A percentile compares a stretch with the other conserved stretches of the same genome.
phyloP scores from a whole-genome alignment of 805 yeast species.

The Zygotorulaspora sp. region DNA sequence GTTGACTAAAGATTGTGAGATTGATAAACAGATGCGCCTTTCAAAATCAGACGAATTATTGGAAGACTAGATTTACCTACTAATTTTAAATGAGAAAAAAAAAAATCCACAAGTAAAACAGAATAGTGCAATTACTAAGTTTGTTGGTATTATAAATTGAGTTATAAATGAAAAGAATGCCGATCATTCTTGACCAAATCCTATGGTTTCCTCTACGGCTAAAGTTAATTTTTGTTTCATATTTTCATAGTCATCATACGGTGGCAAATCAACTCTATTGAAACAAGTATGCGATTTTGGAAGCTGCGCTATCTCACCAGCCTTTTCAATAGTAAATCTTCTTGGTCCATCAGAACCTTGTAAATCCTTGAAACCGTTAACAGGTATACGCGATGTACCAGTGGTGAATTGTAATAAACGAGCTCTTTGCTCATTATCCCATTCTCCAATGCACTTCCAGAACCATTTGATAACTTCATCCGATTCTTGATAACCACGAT shows the following conservation, averaged over 20 bases:
- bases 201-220: slow-evolving; percentile 98
- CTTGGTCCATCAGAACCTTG: slow-evolving; percentile 99
- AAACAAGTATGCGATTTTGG: slow-evolving; percentile 99
- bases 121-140: slow-evolving; percentile 4
- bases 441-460: slow-evolving; percentile 88
- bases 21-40: too few relatives aligned
- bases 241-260: slow-evolving; percentile 77
- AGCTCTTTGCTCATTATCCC: slow-evolving; percentile 97
- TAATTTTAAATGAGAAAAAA: too few relatives aligned
- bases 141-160: slow-evolving; percentile 6
- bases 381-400: slow-evolving; percentile 98
- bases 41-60: background rate
- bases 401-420: slow-evolving; percentile 94
- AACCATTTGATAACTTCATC: slow-evolving; percentile 98
- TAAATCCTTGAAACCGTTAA: slow-evolving; percentile 95
- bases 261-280: slow-evolving; percentile 97
- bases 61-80: too few relatives aligned
- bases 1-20: too few relatives aligned
- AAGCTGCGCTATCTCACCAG: slow-evolving; percentile 86
- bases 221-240: slow-evolving; percentile 85
- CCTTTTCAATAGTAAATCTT: slow-evolving; percentile 96
- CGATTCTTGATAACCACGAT: slow-evolving; percentile 93
- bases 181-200: slow-evolving; percentile 88
- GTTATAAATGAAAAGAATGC: slow-evolving; percentile 1
- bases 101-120: background rate